Evolutionary conservation across 1,284 basidiomycete species (phyloP).

Genomic region (Kwoniella shivajii): DNA sequence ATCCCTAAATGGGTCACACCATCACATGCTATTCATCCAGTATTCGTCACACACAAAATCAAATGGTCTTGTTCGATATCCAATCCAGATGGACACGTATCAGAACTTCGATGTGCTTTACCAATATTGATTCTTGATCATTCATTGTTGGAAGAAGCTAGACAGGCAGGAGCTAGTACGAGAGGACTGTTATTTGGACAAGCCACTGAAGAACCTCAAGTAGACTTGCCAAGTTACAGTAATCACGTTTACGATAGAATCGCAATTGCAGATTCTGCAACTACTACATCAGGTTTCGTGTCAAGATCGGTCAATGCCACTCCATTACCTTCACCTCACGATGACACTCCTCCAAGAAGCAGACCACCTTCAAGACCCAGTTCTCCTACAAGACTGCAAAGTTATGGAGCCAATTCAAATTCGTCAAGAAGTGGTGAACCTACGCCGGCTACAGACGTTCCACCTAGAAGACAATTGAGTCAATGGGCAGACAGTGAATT

Average conservation of each 20-base stretch:
- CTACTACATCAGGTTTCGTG: conserved; percentile 30
- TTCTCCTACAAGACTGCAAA: conserved; percentile 33
- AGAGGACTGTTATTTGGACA: conserved; percentile 67
- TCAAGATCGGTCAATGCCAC: conserved; percentile 29
- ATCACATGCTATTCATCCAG: conserved; percentile 66
- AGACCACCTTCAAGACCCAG: conserved; percentile 50
- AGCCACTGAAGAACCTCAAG: conserved; percentile 61
- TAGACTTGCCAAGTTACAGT: conserved; percentile 79
- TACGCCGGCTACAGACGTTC: conserved; percentile 36
- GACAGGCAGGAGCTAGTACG: conserved; percentile 68
- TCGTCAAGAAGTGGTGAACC: conserved; percentile 13
- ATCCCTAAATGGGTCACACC: conserved; percentile 59
- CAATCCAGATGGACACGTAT: conserved; percentile 85
- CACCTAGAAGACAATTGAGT: conserved; percentile 58
- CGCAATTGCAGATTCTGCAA: conserved; percentile 70
- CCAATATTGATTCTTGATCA: conserved; percentile 79
- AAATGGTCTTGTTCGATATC: conserved; percentile 66
- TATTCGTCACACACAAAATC: conserved; percentile 67
- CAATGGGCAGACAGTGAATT: conserved; percentile 82
- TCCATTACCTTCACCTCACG: conserved; percentile 29
- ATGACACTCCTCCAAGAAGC: conserved; percentile 38
- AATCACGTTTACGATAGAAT: conserved; percentile 87
- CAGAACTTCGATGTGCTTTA: conserved; percentile 86
- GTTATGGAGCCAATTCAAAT: conserved; percentile 7
- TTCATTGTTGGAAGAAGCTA: conserved; percentile 71